phyloP scores from a whole-genome alignment of 164 flowering plant genomes.

The Taxillus chinensis region DNA sequence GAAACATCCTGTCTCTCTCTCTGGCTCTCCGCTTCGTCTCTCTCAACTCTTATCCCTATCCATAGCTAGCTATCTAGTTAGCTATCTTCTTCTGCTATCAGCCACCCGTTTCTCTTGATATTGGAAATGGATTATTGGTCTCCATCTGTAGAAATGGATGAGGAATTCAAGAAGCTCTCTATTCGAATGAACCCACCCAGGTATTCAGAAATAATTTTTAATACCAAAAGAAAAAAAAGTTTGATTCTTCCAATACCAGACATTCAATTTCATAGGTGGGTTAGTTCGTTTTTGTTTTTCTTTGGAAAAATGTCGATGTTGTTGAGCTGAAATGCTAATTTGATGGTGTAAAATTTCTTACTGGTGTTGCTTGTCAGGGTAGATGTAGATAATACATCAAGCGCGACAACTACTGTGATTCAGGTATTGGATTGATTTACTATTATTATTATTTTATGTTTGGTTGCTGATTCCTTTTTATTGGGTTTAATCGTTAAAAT shows the following conservation, averaged over 20 bases:
- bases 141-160: slow-evolving; percentile 35
- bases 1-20: not conserved
- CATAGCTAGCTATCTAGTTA: too few species aligned
- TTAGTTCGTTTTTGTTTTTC: not conserved
- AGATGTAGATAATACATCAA: slow-evolving; percentile 61
- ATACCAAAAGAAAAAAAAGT: too few species aligned
- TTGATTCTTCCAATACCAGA: too few species aligned
- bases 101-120: too few species aligned
- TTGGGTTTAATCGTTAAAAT: not conserved
- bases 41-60: not conserved
- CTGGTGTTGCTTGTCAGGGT: slow-evolving; percentile 42
- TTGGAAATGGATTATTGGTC: slow-evolving; percentile 52
- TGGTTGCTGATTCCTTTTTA: too few species aligned
- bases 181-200: slow-evolving; percentile 82
- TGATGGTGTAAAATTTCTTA: not conserved
- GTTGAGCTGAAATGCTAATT: slow-evolving; percentile 5
- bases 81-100: too few species aligned
- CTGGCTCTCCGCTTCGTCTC: not conserved
- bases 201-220: slow-evolving; percentile 16
- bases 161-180: slow-evolving; percentile 73
- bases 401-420: slow-evolving; percentile 61
- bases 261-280: not conserved
- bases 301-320: slow-evolving; percentile 3
- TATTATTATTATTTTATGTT: not conserved
- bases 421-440: slow-evolving; percentile 30